Conservation (phyloP, 305 asterid species). For the Coffea humblotiana region DNA sequence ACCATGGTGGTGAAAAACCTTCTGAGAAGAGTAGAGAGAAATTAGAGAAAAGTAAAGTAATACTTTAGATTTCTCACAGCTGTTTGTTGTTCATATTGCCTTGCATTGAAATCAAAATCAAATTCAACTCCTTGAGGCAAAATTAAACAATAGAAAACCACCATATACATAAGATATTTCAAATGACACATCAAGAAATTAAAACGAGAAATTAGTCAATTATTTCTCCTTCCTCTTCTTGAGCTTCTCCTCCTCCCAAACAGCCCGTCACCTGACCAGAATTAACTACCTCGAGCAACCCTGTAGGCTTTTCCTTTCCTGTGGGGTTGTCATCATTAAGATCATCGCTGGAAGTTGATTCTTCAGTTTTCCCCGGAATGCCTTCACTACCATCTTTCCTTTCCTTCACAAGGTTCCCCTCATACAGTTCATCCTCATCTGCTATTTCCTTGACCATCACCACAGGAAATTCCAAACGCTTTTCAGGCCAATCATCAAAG, state of each 20-base stretch:
- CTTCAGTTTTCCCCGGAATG: conserved; percentile 4
- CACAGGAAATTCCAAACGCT: conserved; percentile 55
- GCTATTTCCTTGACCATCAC: conserved; percentile 53
- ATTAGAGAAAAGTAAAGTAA: not conserved
- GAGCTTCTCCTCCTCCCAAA: conserved; percentile 15
- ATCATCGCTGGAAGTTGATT: not conserved
- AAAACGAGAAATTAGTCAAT: conserved; percentile 8
- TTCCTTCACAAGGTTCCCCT: conserved; percentile 13
- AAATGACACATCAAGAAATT: not conserved
- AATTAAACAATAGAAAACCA: not conserved
- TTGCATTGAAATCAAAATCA: not conserved
- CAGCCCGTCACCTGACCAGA: not conserved
- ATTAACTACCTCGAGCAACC: not conserved
- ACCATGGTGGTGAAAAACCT: no score
- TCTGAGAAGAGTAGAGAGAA: no score
- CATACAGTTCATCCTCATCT: conserved; percentile 27
- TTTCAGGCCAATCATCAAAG: conserved; percentile 46
- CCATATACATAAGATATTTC: not conserved
- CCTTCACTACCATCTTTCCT: conserved; percentile 6
- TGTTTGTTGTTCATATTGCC: not conserved
- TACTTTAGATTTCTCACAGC: not conserved
- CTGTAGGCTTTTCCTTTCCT: not conserved
- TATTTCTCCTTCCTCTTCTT: conserved; percentile 28
- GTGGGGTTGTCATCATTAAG: not conserved
- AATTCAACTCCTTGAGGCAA: not conserved